These are phyloP conservation scores for Coccomyxa subellipsoidea DNA, from an alignment of 163 green algal genomes.

Conservation along the genomic window DNA sequence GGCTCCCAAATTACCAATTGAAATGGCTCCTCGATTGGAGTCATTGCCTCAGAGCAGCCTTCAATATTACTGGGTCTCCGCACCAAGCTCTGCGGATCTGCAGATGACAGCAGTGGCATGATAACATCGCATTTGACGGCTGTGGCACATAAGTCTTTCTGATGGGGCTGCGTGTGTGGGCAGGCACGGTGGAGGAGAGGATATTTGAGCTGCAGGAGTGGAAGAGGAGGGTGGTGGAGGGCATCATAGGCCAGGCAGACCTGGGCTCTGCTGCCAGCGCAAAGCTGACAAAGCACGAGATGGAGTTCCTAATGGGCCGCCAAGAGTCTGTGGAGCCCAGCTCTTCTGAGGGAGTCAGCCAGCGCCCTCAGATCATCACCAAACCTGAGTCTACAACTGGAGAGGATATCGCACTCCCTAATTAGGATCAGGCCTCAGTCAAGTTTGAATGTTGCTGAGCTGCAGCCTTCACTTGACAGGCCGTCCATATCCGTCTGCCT, in stretches of 20 bases:
- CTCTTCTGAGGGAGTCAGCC: neutral
- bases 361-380: neutral
- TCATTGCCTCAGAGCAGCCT: too few species aligned
- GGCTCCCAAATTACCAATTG: too few species aligned
- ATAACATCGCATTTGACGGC: too few species aligned
- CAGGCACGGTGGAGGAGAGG: constrained; percentile 77
- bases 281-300: neutral
- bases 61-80: too few species aligned
- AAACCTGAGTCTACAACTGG: neutral
- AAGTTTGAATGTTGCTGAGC: too few species aligned
- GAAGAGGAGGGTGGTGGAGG: neutral
- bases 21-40: too few species aligned
- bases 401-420: too few species aligned
- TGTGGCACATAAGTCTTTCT: neutral
- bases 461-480: too few species aligned
- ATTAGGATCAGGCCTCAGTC: too few species aligned
- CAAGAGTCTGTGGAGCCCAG: neutral
- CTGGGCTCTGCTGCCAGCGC: neutral
- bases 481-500: too few species aligned
- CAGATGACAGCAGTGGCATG: too few species aligned
- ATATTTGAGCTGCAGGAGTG: constrained; percentile 79
- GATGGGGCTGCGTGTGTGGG: neutral
- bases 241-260: neutral
- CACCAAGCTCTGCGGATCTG: too few species aligned
- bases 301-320: neutral